Conservation (phyloP, 306 rosid species). For the Rosa lucieae region DNA sequence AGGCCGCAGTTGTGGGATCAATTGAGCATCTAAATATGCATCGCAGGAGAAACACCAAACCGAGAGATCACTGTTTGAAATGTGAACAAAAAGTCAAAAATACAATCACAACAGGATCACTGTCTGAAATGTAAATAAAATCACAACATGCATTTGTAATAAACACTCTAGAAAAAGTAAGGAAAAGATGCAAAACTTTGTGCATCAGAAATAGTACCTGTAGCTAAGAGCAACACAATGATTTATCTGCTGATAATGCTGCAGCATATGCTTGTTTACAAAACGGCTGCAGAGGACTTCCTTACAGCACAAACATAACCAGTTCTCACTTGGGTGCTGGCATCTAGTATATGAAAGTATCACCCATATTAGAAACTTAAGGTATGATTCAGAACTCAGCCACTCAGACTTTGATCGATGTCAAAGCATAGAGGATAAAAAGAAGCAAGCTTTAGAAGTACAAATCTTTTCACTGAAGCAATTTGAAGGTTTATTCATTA, state of each 20-base stretch:
- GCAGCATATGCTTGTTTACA: conserved; percentile 86
- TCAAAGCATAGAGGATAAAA: background rate
- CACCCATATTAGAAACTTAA: background rate
- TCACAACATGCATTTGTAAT: background rate
- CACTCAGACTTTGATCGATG: background rate
- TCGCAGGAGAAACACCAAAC: conserved; percentile 90
- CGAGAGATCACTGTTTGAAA: conserved; percentile 63
- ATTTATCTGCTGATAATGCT: conserved; percentile 43
- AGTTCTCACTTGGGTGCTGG: conserved; percentile 73
- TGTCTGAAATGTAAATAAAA: conserved; percentile 23
- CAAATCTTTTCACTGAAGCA: background rate
- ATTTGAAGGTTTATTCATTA: background rate
- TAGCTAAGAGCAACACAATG: conserved; percentile 74
- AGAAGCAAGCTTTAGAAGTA: background rate
- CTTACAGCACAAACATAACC: conserved; percentile 81
- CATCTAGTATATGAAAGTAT: conserved; percentile 34
- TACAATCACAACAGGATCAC: conserved; percentile 34
- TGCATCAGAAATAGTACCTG: conserved; percentile 40
- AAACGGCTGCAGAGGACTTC: conserved; percentile 79
- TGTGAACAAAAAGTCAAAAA: background rate
- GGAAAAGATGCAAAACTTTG: background rate
- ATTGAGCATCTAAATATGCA: conserved; percentile 79
- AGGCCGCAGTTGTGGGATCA: conserved; percentile 60
- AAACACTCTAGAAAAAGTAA: background rate
- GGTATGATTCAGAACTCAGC: background rate